Evolutionary conservation across 495 filamentous ascomycete genomes (phyloP).

Genomic region (Lasiosphaeris hirsuta): DNA sequence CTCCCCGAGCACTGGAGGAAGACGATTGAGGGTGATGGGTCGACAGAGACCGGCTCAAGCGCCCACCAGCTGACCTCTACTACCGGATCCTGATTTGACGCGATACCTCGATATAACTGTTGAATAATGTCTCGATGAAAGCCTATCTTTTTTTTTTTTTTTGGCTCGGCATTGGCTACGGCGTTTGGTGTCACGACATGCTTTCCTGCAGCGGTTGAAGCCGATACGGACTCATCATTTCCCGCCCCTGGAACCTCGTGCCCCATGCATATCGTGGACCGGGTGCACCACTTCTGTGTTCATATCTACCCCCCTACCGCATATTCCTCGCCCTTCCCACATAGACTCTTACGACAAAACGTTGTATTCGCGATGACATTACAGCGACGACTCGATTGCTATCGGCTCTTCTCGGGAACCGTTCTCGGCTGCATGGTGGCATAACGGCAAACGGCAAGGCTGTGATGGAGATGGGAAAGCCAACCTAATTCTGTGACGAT

Average conservation of each 20-base stretch:
- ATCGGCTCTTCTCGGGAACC: too few species aligned
- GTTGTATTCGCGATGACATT: neutral
- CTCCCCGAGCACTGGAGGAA: slow-evolving; percentile 95
- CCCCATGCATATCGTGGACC: too few species aligned
- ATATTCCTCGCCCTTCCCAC: neutral
- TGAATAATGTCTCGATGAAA: slow-evolving; percentile 35
- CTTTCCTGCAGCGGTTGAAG: slow-evolving; percentile 11
- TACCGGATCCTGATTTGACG: slow-evolving; percentile 31
- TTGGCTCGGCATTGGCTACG: slow-evolving; percentile 40
- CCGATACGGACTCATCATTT: slow-evolving; percentile 7
- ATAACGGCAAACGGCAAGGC: too few species aligned
- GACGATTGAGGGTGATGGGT: slow-evolving; percentile 86
- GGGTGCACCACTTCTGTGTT: too few species aligned
- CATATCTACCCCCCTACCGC: neutral
- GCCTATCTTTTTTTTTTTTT: slow-evolving; percentile 18
- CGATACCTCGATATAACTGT: slow-evolving; percentile 22
- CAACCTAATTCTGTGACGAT: neutral
- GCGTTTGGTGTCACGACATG: slow-evolving; percentile 32
- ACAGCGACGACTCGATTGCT: too few species aligned
- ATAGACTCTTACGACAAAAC: neutral
- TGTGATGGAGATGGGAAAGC: neutral
- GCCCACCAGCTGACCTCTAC: slow-evolving; percentile 32
- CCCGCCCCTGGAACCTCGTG: neutral
- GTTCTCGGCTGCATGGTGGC: neutral
- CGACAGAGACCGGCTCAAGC: slow-evolving; percentile 53